Base-by-base conservation (phyloP, 441 rosid species). In the Jatropha multifida region DNA sequence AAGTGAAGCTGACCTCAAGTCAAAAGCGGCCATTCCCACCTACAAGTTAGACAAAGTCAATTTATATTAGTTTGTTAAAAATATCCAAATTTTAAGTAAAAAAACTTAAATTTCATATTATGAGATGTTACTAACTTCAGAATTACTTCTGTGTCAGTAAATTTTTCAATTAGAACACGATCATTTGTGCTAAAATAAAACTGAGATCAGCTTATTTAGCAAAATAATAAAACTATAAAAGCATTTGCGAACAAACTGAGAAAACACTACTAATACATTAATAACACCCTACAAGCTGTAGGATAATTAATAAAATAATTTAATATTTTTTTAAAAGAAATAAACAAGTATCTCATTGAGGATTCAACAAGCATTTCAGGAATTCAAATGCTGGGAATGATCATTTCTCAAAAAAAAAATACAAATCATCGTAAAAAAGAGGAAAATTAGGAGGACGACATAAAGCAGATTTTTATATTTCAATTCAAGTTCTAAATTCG, bases 1-100 rank as follows among this genome's bases (percentile, higher is more conserved):
- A 82, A 94, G 79, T 15, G 98, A 82, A 26, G 98, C 99, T 65
- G 94, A 87, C 80, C 98, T 88, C 63, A 96, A 80, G 87, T 96
- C 97, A 80, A 96, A 92, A 77, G 98, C 97, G 73, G 98, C 96
- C 85, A 96, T 84, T 76, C 98, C 99, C 37, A 94, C 99, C 99
- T 96, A 81, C 67, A 55, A 69, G 14, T 66, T 74, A 61, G 12
- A 56, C 4, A 70, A 71, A 42, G 37, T 52, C 10, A 40, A 69
- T 7, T 48, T 26, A 58, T 48, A 10, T 7, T 13, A 49, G 58
- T 6, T 8, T 68, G 51, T n/a, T 52, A 8, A 56, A 54, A 55
- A 38, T 2, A 70, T n/a, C 26, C 18, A 32, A 38, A 69, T 20
- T 10, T 13, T 27, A 10, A 15, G n/a, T 13, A 8, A 5, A 65